Base-by-base conservation (phyloP, 257 asterid species). In the Avicennia marina region DNA sequence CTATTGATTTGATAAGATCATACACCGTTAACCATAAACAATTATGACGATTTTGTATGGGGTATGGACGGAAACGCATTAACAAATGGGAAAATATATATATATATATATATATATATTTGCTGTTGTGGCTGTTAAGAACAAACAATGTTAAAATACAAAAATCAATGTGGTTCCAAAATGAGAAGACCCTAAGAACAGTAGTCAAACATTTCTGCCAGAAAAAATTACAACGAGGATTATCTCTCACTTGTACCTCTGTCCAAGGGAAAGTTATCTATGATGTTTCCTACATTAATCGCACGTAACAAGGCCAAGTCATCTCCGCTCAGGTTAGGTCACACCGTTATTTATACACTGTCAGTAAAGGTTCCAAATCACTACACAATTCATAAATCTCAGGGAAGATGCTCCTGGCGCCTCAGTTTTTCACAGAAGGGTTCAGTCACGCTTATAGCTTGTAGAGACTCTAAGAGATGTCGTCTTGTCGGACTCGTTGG, bases 221-320 rank as follows among this genome's bases (percentile, higher is more conserved):
- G 54, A 60, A 68, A 40, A 72, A 62, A 75, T 65, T 70, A 78
- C 78, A 76, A 62, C 34, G 67, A 51, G 44, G 27, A 42, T 17
- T 25, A 48, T 59, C 69, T 52, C 59, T 67, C 47, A 20, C 39
- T 50, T 73, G 68, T 68, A 74, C 71, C 76, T 57, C 73, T 44
- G 66, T 65, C 17, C 55, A 43, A 51, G 54, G 70, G 48, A 50
- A 40, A 41, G 64, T 67, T 64, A 63, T 69, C 62, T 75, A 64
- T 62, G 65, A 48, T 39, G 72, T 73, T 75, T 75, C 71, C 77
- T 60, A 73, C 22, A 64, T 59, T 55, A 64, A 34, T n/a, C n/a
- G n/a, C n/a, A n/a, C n/a, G 4, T 15, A 34, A 66, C 27, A 46
- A 29, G 45, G 58, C 58, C 32, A 60, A 53, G 25, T 65, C 61